Percentiles rank a stretch among this genome's conserved stretches.
Evolutionary conservation across 306 rosid species (phyloP).

Genomic region (Vachellia collinsii): DNA sequence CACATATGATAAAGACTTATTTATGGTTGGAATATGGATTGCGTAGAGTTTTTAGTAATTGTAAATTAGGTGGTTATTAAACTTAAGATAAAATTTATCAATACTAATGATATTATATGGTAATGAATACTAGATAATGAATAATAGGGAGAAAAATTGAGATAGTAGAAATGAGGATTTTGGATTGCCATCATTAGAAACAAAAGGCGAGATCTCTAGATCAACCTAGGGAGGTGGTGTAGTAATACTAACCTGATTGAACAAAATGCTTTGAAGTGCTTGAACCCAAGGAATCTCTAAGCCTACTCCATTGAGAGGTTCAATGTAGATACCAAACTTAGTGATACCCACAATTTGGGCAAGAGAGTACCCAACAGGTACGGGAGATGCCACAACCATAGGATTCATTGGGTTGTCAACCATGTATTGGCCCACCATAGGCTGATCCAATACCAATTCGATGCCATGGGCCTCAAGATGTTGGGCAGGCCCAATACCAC

Average conservation of each 20-base stretch:
- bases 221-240: neutral
- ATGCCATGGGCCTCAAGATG: slow-evolving; percentile 67
- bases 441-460: slow-evolving; percentile 54
- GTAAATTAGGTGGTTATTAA: neutral
- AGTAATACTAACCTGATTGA: slow-evolving; percentile 58
- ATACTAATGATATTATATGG: neutral
- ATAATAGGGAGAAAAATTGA: too few relatives aligned
- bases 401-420: slow-evolving; percentile 42
- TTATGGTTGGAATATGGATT: too few relatives aligned
- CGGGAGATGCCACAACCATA: slow-evolving; percentile 66
- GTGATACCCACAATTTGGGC: slow-evolving; percentile 69
- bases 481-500: slow-evolving; percentile 68
- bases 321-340: neutral
- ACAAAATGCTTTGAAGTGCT: slow-evolving; percentile 35
- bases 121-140: too few relatives aligned
- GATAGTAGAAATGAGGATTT: too few relatives aligned
- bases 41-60: too few relatives aligned
- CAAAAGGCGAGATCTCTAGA: too few relatives aligned
- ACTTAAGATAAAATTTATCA: too few relatives aligned
- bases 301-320: slow-evolving; percentile 50
- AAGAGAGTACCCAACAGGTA: slow-evolving; percentile 74
- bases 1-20: too few relatives aligned
- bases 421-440: slow-evolving; percentile 55
- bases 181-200: too few relatives aligned
- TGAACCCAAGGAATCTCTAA: slow-evolving; percentile 48